phyloP scores from a whole-genome alignment of 73 alveolate species.

The Paramecium tetraurelia region DNA sequence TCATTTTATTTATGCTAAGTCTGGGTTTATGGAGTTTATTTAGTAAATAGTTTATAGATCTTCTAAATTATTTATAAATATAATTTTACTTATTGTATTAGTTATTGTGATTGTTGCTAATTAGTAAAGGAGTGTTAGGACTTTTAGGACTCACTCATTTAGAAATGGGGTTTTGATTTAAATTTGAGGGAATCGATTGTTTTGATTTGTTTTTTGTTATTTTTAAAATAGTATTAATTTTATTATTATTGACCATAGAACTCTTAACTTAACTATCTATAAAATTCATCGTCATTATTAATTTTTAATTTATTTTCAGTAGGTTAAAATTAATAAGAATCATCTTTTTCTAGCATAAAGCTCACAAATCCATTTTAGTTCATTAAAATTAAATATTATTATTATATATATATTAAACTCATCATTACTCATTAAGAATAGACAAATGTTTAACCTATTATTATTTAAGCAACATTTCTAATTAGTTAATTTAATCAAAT shows the following conservation, averaged over 20 bases:
- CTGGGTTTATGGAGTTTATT: not conserved
- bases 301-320: not conserved
- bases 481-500: conserved; percentile 23
- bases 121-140: not conserved
- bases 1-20: not conserved
- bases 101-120: not conserved
- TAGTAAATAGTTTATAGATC: not conserved
- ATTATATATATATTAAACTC: not conserved
- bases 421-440: conserved; percentile 18
- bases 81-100: not conserved
- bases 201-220: not conserved
- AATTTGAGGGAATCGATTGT: not conserved
- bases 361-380: not conserved
- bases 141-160: not conserved
- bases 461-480: conserved; percentile 21
- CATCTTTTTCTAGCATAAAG: conserved; percentile 4
- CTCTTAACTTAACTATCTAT: not conserved
- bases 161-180: not conserved
- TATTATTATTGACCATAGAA: not conserved
- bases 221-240: not conserved
- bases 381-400: conserved; percentile 6
- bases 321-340: not conserved
- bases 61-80: not conserved
- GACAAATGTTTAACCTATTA: conserved; percentile 9
- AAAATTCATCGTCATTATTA: not conserved